phyloP scores from a whole-genome alignment of 1,284 basidiomycete species.

The Puccinia horiana region DNA sequence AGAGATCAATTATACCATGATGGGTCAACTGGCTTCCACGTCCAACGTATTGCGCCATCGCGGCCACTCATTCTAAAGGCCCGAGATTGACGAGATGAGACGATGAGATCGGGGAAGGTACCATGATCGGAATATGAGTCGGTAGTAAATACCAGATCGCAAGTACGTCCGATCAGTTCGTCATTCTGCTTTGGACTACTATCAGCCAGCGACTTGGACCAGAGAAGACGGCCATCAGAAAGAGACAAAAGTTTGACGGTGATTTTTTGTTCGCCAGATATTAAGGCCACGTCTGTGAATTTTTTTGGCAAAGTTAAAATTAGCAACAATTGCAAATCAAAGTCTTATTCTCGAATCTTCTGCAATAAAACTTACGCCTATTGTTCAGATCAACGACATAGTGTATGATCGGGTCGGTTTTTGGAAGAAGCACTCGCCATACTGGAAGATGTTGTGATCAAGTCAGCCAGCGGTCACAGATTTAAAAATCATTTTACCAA shows the following conservation, averaged over 20 bases:
- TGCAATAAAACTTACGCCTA: conserved; percentile 1
- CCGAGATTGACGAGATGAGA: background rate
- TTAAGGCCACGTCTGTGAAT: conserved; percentile 29
- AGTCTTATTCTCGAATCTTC: background rate
- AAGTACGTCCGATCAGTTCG: background rate
- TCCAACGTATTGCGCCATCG: conserved; percentile 36
- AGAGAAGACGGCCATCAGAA: conserved; percentile 32
- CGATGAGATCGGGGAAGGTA: conserved; percentile 38
- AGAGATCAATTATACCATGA: conserved; percentile 9
- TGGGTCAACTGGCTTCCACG: conserved; percentile 18
- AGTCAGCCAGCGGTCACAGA: background rate
- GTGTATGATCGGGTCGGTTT: conserved; percentile 39
- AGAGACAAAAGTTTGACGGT: conserved; percentile 23
- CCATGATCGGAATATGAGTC: conserved; percentile 40
- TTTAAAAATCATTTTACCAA: background rate
- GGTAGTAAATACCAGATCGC: conserved; percentile 42
- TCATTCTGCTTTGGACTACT: background rate
- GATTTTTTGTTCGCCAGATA: conserved; percentile 23
- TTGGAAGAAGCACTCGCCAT: conserved; percentile 39
- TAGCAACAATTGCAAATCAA: background rate
- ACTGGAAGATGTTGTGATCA: conserved; percentile 4
- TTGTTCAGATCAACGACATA: conserved; percentile 42
- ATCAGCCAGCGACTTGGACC: conserved; percentile 28
- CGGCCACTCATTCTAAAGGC: conserved; percentile 21
- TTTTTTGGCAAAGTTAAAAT: background rate